Percentiles rank a stretch among this genome's conserved stretches.
phyloP scores from a whole-genome alignment of 2,329 filamentous ascomycete genomes.

The Claviceps capensis region DNA sequence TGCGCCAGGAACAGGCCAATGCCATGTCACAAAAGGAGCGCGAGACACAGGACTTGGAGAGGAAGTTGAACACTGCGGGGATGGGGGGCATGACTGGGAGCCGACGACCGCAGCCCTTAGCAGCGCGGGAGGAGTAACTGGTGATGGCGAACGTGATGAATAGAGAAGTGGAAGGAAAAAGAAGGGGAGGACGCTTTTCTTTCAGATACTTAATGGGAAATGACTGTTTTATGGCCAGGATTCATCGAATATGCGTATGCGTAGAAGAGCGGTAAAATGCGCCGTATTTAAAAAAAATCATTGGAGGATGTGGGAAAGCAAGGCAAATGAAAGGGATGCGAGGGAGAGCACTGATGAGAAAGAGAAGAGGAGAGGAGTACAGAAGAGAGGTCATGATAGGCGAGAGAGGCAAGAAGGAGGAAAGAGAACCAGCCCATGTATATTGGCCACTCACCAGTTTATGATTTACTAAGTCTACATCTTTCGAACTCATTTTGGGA shows the following conservation, averaged over 20 bases:
- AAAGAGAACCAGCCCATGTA: neutral
- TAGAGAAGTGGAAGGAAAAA: neutral
- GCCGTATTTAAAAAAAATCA: too few species aligned
- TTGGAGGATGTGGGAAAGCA: neutral
- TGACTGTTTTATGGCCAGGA: neutral
- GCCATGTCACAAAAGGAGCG: slow-evolving; percentile 66
- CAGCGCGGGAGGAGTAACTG: slow-evolving; percentile 38
- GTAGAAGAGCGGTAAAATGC: too few species aligned
- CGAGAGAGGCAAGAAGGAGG: neutral
- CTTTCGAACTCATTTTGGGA: too few species aligned
- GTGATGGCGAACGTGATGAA: slow-evolving; percentile 22
- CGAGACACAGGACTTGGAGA: slow-evolving; percentile 57
- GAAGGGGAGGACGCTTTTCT: neutral
- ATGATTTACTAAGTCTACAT: neutral
- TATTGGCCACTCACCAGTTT: neutral
- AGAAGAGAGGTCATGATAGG: too few species aligned
- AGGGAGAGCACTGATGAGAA: neutral
- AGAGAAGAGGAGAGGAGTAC: neutral
- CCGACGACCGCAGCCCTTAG: slow-evolving; percentile 24
- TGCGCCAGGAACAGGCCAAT: slow-evolving; percentile 69
- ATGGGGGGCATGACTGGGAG: slow-evolving; percentile 19
- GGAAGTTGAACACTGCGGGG: slow-evolving; percentile 40
- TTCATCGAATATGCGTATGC: neutral
- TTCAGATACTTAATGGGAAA: neutral
- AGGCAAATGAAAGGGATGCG: neutral